Evolutionary conservation across 768 basidiomycete species (phyloP).

Genomic region (Astraeus odoratus): DNA sequence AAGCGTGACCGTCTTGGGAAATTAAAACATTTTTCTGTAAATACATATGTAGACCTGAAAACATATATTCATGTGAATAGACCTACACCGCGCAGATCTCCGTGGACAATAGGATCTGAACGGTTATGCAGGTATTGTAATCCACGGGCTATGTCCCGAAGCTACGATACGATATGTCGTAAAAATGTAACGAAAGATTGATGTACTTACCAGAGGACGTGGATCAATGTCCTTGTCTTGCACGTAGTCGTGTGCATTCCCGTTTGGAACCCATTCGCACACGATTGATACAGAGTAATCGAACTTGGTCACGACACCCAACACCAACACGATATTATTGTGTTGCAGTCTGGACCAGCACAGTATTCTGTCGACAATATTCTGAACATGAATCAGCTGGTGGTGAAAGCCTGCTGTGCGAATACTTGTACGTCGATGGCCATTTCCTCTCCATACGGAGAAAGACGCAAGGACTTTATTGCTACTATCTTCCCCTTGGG

Average conservation of each 20-base stretch:
- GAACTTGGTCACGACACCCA: not conserved
- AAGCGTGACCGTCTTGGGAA: not conserved
- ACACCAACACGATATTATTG: not conserved
- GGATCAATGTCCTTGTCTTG: not conserved
- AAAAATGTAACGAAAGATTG: not conserved
- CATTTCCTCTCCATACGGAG: not conserved
- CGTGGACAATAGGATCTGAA: not conserved
- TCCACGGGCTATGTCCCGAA: not conserved
- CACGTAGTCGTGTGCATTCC: not conserved
- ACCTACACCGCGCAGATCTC: not conserved
- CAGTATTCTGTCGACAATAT: not conserved
- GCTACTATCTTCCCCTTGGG: too few relatives aligned
- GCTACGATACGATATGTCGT: not conserved
- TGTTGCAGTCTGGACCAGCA: not conserved
- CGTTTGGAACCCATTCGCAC: not conserved
- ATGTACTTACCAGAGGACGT: not conserved
- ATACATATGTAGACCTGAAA: not conserved
- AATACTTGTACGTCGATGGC: not conserved
- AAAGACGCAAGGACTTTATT: too few relatives aligned
- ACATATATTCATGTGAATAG: not conserved
- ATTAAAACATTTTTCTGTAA: not conserved
- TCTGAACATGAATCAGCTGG: not conserved
- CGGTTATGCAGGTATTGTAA: not conserved
- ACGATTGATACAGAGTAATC: not conserved
- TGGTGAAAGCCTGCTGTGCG: not conserved